Evolutionary conservation across 805 yeast genomes (phyloP), one percentile per base, ranked within the genome.

Genomic region (Candida gorgasii): DNA sequence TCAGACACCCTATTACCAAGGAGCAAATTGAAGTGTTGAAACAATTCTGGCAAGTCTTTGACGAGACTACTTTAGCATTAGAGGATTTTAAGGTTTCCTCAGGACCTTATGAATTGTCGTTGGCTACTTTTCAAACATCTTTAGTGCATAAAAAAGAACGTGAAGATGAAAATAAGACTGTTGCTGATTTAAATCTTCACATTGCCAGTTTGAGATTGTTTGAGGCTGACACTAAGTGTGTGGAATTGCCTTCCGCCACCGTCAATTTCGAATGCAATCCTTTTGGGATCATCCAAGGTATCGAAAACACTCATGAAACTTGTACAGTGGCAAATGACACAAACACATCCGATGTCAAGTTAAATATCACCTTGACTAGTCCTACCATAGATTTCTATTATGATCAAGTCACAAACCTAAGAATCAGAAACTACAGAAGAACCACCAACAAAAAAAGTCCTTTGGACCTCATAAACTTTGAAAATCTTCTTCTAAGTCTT

Each of bases 231-330:
- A 54, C 59, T 35, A 54, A 52, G 30, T 59, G 67, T 42, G 42
- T 70, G 27, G 72, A 64, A 27, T 36, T 69, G 6, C 74, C 73
- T 0, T 60, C 73, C 3, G 59, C 61, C 11, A 55, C 72, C 0
- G 50, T 62, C 2, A 29, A 45, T 39, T 32, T 49, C 47, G 47
- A 59, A 55, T 50, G 54, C 50, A 44, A 53, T 52, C 63, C 48
- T 16, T 57, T 40, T 20, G 54, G 56, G 13, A 31, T 54, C 3
- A 42, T 61, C 5, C 47, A 53, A 24, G 66, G 57, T 4, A 36
- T 49, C 5, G 53, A 49, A 17, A 44, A 46, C 23, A 44, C 45
- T 16, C 50, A 46, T 20, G 14, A 7, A 8, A 5, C 33, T 9
- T 46, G 37, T 16, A 8, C 15, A 3, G 41, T 40, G 2, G 13